Percentiles rank a stretch among this genome's conserved stretches.
Evolutionary conservation across 1,284 basidiomycete genomes (phyloP).

Genomic region (Veloporphyrellus conicus): DNA sequence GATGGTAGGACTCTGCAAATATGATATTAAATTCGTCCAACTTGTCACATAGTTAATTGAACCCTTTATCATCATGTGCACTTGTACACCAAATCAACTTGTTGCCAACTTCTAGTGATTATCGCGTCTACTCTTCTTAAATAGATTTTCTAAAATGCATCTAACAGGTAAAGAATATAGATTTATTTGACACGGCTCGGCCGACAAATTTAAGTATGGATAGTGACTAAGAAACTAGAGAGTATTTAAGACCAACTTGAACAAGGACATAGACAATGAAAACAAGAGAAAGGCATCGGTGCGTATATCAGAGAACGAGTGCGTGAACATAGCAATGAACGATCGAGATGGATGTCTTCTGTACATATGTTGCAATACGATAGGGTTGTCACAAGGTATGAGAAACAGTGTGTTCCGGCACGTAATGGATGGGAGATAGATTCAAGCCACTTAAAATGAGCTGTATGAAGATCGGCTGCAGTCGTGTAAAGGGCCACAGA

Average conservation of each 20-base stretch:
- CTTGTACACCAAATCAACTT: too few species aligned
- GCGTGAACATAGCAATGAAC: conserved; percentile 11
- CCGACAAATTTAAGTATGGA: conserved; percentile 10
- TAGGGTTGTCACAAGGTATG: background rate
- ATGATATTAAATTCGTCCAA: too few species aligned
- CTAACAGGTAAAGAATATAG: background rate
- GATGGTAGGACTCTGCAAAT: too few species aligned
- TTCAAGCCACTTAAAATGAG: conserved; percentile 5
- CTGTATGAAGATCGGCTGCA: conserved; percentile 1
- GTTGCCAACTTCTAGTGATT: too few species aligned
- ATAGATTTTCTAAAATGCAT: conserved; percentile 4
- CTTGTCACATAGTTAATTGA: too few species aligned
- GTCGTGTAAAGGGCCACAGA: conserved; percentile 1
- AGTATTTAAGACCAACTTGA: conserved; percentile 5
- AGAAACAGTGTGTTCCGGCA: background rate
- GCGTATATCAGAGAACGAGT: conserved; percentile 15
- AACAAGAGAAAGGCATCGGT: conserved; percentile 12
- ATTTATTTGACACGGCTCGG: conserved; percentile 11
- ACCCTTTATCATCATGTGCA: too few species aligned
- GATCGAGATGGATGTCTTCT: conserved; percentile 3
- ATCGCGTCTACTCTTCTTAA: too few species aligned
- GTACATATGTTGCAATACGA: conserved; percentile 3
- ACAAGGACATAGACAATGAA: conserved; percentile 9
- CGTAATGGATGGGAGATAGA: conserved; percentile 1
- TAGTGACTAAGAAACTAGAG: background rate